Conservation (phyloP, 2,329 filamentous ascomycete species). For the Ophiostoma populinum region DNA sequence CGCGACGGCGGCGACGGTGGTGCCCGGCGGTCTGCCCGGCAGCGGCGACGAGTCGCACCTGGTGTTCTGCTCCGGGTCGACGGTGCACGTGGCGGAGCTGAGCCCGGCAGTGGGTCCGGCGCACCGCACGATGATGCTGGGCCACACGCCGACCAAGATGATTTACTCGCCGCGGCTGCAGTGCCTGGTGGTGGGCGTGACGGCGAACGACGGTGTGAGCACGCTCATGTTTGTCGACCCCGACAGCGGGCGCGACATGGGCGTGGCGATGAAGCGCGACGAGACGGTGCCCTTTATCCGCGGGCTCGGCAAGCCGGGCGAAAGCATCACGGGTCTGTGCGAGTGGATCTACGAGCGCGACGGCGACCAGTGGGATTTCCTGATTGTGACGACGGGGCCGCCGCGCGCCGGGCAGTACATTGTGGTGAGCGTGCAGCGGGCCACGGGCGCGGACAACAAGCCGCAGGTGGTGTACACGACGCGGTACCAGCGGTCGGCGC, state of each 20-base stretch:
- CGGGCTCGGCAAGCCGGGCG: slow-evolving; percentile 37
- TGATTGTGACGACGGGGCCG: slow-evolving; percentile 47
- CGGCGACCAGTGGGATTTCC: slow-evolving; percentile 40
- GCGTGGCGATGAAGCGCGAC: slow-evolving; percentile 25
- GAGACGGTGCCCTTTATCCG: slow-evolving; percentile 31
- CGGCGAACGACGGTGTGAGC: slow-evolving; percentile 22
- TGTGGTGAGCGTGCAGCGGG: slow-evolving; percentile 40
- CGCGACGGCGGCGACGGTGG: no score
- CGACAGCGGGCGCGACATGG: slow-evolving; percentile 34
- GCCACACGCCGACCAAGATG: slow-evolving; percentile 31
- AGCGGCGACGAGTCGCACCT: slow-evolving; percentile 24
- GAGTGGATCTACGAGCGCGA: slow-evolving; percentile 47
- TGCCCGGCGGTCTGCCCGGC: slow-evolving; percentile 23
- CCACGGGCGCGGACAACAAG: slow-evolving; percentile 35
- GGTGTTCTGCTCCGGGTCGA: slow-evolving; percentile 31
- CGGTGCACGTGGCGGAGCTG: slow-evolving; percentile 36
- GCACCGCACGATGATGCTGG: slow-evolving; percentile 29
- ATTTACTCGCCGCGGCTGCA: slow-evolving; percentile 36
- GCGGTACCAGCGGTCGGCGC: no score
- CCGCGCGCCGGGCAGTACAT: no score
- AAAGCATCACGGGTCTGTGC: slow-evolving; percentile 40
- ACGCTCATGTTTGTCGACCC: slow-evolving; percentile 40
- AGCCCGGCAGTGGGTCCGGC: slow-evolving; percentile 27
- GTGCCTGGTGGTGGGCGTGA: slow-evolving; percentile 35
- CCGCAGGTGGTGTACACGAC: slow-evolving; percentile 35